These are phyloP conservation scores for Psidium guajava DNA, from an alignment of 345 rosid species.

Conservation along the genomic window DNA sequence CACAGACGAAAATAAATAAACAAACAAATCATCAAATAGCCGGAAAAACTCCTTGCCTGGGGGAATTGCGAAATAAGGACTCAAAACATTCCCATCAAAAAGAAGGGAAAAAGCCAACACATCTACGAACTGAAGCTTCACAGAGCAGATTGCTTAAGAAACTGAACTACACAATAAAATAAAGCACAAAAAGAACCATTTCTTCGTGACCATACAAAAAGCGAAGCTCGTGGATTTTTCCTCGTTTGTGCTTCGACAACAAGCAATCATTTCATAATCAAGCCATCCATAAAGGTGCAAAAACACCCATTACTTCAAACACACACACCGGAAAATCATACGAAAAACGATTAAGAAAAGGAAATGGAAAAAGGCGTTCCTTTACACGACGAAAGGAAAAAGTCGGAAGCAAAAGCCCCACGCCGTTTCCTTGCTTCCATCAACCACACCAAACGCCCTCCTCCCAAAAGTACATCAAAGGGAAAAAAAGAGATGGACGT, in stretches of 20 bases:
- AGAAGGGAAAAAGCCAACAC: neutral
- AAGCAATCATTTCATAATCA: neutral
- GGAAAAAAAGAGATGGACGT: neutral
- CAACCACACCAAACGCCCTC: neutral
- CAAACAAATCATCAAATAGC: neutral
- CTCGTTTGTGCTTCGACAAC: neutral
- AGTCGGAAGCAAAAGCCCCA: neutral
- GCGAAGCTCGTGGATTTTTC: neutral
- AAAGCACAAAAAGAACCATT: neutral
- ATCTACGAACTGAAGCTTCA: neutral
- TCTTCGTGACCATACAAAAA: neutral
- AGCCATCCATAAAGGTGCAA: neutral
- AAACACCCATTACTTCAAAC: neutral
- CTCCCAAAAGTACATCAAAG: neutral
- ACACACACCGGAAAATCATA: neutral
- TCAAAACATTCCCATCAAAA: neutral
- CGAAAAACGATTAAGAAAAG: neutral
- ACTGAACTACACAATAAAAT: neutral
- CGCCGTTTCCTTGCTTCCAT: neutral
- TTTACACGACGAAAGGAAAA: neutral
- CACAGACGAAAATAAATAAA: neutral
- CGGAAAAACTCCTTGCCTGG: neutral
- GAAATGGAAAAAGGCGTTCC: neutral
- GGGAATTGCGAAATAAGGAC: neutral
- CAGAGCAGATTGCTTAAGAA: neutral